These are phyloP conservation scores for Bertia moriformis DNA, from an alignment of 2,329 filamentous ascomycete species.

Conservation along the genomic window DNA sequence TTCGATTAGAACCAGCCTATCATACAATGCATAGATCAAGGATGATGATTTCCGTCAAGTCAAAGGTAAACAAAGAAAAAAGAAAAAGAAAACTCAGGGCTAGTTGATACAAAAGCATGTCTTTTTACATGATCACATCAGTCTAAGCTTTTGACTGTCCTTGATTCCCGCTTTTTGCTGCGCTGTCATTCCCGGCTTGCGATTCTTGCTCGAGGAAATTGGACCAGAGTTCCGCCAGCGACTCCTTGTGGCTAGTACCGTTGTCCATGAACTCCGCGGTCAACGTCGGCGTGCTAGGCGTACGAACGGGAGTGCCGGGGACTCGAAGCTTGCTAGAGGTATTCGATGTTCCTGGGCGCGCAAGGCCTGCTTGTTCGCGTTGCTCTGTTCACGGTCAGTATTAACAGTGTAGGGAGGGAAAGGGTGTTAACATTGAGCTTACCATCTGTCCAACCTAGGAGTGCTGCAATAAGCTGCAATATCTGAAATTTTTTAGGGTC, in stretches of 20 bases:
- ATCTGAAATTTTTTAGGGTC: slow-evolving; percentile 58
- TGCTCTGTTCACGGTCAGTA: slow-evolving; percentile 26
- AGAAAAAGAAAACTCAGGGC: neutral
- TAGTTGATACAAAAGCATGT: neutral
- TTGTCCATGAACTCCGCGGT: slow-evolving; percentile 34
- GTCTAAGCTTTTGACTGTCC: neutral
- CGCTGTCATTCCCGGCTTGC: slow-evolving; percentile 18
- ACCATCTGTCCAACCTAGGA: slow-evolving; percentile 49
- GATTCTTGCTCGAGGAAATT: slow-evolving; percentile 52
- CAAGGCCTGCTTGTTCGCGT: slow-evolving; percentile 48
- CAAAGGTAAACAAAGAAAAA: neutral
- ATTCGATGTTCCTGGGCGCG: slow-evolving; percentile 36
- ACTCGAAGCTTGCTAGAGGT: slow-evolving; percentile 27
- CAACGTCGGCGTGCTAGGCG: slow-evolving; percentile 42
- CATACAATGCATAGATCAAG: no score
- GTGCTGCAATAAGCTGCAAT: slow-evolving; percentile 46
- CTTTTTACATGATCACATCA: no score
- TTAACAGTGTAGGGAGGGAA: neutral
- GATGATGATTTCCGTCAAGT: neutral
- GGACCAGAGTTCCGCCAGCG: slow-evolving; percentile 48
- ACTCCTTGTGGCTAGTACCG: slow-evolving; percentile 37
- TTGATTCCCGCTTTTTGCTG: slow-evolving; percentile 8
- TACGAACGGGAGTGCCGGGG: slow-evolving; percentile 38
- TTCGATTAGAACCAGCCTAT: no score
- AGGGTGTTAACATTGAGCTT: slow-evolving; percentile 8